These are phyloP conservation scores for Scenedesmus sp. DNA, from an alignment of 163 green algal genomes.

Conservation along the genomic window DNA sequence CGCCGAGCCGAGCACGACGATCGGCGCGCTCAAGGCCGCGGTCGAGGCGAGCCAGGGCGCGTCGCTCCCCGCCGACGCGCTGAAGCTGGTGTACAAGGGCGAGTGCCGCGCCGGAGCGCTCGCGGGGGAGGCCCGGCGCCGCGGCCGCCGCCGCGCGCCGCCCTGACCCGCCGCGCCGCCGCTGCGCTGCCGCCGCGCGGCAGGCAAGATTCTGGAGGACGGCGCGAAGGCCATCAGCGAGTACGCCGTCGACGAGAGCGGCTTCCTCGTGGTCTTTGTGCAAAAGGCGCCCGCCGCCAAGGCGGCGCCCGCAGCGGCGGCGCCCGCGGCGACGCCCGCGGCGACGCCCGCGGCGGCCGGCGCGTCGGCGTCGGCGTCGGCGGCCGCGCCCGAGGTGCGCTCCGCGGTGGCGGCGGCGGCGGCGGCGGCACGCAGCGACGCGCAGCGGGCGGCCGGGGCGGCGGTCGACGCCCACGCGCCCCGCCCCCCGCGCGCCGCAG, in stretches of 20 bases:
- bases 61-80: constrained; percentile 62
- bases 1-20: constrained; percentile 70
- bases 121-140: too few species aligned
- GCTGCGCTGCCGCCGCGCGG: too few species aligned
- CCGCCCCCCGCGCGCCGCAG: too few species aligned
- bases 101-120: too few species aligned
- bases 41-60: constrained; percentile 74
- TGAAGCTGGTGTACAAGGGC: constrained; percentile 92
- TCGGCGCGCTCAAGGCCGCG: constrained; percentile 82
- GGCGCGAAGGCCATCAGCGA: constrained; percentile 82
- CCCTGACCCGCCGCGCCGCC: too few species aligned
- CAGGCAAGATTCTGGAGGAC: constrained; percentile 76
- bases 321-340: constrained; percentile 28
- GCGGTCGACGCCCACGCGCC: too few species aligned
- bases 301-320: constrained; percentile 32
- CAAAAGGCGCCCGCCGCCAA: constrained; percentile 72
- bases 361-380: constrained; percentile 11
- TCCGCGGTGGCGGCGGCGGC: constrained; percentile 1
- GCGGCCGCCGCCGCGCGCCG: too few species aligned
- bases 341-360: constrained; percentile 33
- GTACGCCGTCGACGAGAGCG: constrained; percentile 77
- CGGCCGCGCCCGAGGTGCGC: constrained; percentile 30
- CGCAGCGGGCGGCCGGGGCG: too few species aligned
- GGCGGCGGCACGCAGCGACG: neutral
- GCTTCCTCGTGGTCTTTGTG: constrained; percentile 96